Evolutionary conservation across 805 yeast species (phyloP).

Genomic region (Kodamaea nitidulidarum): DNA sequence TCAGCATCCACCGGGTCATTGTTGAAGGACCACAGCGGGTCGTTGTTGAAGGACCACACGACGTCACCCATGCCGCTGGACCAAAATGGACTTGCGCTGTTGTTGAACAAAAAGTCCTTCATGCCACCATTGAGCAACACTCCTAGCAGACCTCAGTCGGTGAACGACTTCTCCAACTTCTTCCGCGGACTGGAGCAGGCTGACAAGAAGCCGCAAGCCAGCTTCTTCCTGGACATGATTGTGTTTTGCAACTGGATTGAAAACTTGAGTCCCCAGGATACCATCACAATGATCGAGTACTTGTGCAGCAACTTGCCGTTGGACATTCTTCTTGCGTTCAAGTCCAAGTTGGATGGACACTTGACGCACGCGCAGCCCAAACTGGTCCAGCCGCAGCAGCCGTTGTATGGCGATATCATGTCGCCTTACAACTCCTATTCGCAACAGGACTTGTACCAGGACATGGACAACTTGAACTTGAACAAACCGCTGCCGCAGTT

Average conservation of each 20-base stretch:
- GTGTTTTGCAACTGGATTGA: constrained; percentile 50
- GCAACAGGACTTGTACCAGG: constrained; percentile 13
- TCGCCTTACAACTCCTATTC: constrained; percentile 8
- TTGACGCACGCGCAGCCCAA: constrained; percentile 16
- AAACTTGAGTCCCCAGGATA: constrained; percentile 48
- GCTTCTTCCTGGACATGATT: constrained; percentile 49
- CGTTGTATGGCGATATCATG: not conserved
- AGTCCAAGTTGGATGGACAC: constrained; percentile 42
- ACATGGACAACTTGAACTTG: constrained; percentile 16
- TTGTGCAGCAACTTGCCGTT: constrained; percentile 47
- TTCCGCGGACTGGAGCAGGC: constrained; percentile 9
- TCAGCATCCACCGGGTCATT: constrained; percentile 4
- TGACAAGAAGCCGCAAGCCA: constrained; percentile 13
- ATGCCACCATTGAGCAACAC: constrained; percentile 25
- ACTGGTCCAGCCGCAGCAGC: constrained; percentile 9
- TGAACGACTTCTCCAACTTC: constrained; percentile 31
- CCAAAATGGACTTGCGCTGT: constrained; percentile 21
- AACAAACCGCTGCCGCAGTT: constrained; percentile 12
- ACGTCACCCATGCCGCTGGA: constrained; percentile 20
- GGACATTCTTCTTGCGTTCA: constrained; percentile 49
- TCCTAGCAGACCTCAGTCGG: constrained; percentile 42
- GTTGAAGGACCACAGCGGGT: constrained; percentile 14
- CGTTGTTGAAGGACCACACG: constrained; percentile 12
- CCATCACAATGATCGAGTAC: constrained; percentile 50
- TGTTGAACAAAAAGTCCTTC: constrained; percentile 22